Base-by-base conservation (phyloP, 352 stramenopile species). In the Phytopythium helicoides region DNA sequence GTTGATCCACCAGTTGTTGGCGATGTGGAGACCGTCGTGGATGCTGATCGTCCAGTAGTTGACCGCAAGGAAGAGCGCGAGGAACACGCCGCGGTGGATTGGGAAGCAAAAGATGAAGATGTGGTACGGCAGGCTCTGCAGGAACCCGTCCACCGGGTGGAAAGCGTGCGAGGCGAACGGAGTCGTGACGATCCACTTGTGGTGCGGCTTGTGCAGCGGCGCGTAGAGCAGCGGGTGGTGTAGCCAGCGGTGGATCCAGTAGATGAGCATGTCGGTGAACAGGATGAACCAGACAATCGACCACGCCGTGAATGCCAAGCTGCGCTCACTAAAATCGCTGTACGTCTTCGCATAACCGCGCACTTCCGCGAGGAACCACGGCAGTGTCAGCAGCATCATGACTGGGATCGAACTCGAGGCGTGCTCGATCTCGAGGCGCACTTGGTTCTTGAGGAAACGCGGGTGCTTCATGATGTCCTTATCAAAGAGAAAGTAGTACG, bases 21-120 rank as follows among this genome's bases (percentile, higher is more conserved):
- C 58, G 41, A 89, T 35, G 57, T 84, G 67, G 41, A 73, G 56
- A 0, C 74, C 81, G 52, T 86, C 76, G 59, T 91, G 81, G 62
- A 91, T 91, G 56, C 72, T 86, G 58, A 91, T 86, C 15, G 81
- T 89, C 81, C 81, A 91, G 49, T 81, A 83, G 60, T 91, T 91
- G 48, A 89, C 75, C 1, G 71, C 47, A 16, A 74, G 25, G 54
- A 89, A 91, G 16, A 85, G 57, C 38, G 58, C 66, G 31, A 91
- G 68, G 66, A 85, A 87, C 10, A 79, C 39, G 5, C 58, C 62
- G 45, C 75, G 71, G 57, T 91, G 73, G 25, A 89, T 68, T 14
- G 81, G 81, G 53, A 87, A 80, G 8, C 85, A 48, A 50, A 89
- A 72, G 40, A 80, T 57, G 60, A 83, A 91, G 14, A 91, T 57